Evolutionary conservation across 306 rosid genomes (phyloP).

Genomic region (Pueraria montana): DNA sequence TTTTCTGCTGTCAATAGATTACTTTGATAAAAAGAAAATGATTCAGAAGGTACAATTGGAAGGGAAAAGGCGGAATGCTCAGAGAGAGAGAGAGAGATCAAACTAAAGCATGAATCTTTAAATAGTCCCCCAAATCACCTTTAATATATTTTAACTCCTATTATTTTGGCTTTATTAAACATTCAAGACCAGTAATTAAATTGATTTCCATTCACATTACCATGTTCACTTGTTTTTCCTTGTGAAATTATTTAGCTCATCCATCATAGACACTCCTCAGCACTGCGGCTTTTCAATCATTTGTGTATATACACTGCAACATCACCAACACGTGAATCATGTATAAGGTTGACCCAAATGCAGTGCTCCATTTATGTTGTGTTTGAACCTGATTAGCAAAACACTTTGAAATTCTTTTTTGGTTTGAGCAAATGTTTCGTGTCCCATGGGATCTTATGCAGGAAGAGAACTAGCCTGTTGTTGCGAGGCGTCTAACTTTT

Average conservation of each 20-base stretch:
- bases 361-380: neutral
- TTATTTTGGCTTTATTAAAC: neutral
- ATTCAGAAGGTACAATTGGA: neutral
- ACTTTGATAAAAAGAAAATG: neutral
- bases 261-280: constrained; percentile 12
- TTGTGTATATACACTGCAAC: neutral
- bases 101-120: neutral
- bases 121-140: neutral
- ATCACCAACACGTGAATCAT: neutral
- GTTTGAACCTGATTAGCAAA: neutral
- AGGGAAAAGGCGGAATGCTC: neutral
- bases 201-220: neutral
- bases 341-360: constrained; percentile 11
- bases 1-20: neutral
- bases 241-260: neutral
- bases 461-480: constrained; percentile 47
- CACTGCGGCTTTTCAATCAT: neutral
- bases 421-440: neutral
- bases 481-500: constrained; percentile 54
- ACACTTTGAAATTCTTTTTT: neutral
- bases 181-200: neutral
- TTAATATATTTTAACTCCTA: neutral
- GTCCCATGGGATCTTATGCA: constrained; percentile 22
- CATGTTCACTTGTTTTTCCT: neutral
- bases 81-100: neutral